Base-by-base conservation (phyloP, 306 rosid species). In the Ochetophila trinervis region DNA sequence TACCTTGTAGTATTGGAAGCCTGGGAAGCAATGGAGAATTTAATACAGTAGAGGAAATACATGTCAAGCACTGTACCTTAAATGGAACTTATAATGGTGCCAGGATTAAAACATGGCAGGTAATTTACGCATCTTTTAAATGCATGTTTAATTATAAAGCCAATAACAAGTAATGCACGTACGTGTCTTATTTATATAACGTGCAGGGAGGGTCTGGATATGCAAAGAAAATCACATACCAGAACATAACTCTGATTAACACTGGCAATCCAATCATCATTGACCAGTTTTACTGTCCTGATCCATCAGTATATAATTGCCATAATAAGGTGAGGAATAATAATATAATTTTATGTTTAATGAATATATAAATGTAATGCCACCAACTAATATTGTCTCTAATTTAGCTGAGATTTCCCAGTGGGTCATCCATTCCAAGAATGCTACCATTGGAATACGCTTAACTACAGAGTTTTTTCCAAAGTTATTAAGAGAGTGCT, bases 201-300 rank as follows among this genome's bases (percentile, higher is more conserved):
- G 10, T 49, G 53, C 10, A 57, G 48, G 65, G 65, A 17, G 65
- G 65, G 4, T 13, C 21, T 2, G 65, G 51, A 18, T 60, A 60
- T 37, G 65, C 50, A 7, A 36, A 49, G 65, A 60, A 60, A 8
- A 40, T 60, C 19, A 14, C 63, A 5, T 58, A 14, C 18, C 32
- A 27, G 32, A 27, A 27, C 32, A 27, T 27, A 27, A 27, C 32
- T 27, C 32, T 2, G 32, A 27, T 27, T 27, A 27, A 27, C 32
- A 27, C 32, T 19, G 13, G 12, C 45, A 66, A 53, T 35, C 61
- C 70, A 14, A 36, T 66, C 52, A 20, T 66, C 60, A 53, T 66
- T 0, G 51, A 52, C 21, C 70, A 66, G 40, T 21, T 4, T 27
- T 66, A 66, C 16, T 63, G 68, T 48, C 19, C 23, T 18, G 22